Evolutionary conservation across 176 grass and related monocot species (phyloP), one percentile per base, ranked within the genome.

Genomic region (Cenchrus purpureus): DNA sequence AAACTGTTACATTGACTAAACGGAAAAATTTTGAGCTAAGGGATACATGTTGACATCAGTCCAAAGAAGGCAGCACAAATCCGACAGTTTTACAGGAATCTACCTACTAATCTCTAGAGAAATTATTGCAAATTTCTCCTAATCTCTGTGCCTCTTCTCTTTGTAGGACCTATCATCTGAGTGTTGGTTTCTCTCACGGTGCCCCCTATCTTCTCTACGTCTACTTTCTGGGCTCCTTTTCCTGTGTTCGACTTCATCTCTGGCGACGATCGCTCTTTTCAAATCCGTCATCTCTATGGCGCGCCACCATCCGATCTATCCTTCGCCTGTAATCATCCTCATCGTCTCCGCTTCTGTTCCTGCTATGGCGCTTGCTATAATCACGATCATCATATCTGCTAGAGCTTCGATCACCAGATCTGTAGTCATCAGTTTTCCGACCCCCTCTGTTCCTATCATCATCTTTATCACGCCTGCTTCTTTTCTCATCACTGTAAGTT

Each of bases 151-250:
- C 54, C 71, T 81, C 79, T 53, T 85, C 57, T 94, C 87, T 68
- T 79, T 94, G 19, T 52, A 55, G 64, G 68, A 76, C n/a, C 82
- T 78, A 31, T 88, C 73, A 65, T 93, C 85, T 53, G 31, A 72
- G 34, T 86, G 84, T 22, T 64, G 78, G 29, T 71, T 76, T n/a
- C 67, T 88, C 16, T 82, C 86, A 16, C 65, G 83, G 43, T 82
- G 65, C 20, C 79, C 83, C 6, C 29, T 8, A 5, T 87, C 89
- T 67, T 90, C 86, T 71, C 79, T 85, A 65, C 66, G 85, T 52
- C 46, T 88, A 13, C 82, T 66, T 11, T 90, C 91, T 53, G 82
- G 78, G 71, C 73, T 71, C 65, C 81, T 83, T 58, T 86, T 91
- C 57, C 85, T 82, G 68, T 79, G 73, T 8, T 62, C 65, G 40